Evolutionary conservation across 108 stramenopile genomes (phyloP), one percentile per base, ranked within the genome.

Genomic region (Fistulifera solaris): DNA sequence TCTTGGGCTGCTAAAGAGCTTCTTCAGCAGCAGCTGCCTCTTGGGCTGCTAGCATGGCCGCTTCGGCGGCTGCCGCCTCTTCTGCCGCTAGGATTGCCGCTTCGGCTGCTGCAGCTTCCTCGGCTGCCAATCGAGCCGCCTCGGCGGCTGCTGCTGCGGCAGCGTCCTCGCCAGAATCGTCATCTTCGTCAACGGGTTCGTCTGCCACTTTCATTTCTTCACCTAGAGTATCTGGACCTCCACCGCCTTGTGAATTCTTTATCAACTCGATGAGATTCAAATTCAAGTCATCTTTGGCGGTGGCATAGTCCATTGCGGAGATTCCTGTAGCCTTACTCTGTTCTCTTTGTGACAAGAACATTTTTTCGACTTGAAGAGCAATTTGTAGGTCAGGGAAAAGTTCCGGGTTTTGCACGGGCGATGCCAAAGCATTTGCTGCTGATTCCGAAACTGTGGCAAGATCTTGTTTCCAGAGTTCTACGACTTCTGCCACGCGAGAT

Each of bases 401-500:
- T 24, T 87, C 87, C 1, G 94, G 87, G 58, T 96, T 80, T 17
- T 78, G 58, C 2, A 58, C 58, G 13, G 98, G 98, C 40, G 76
- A 65, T 15, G 94, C 93, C 42, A 99, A 63, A 24, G 94, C 96
- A 25, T 84, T 70, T 27, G 95, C 94, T 11, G 96, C 95, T 2
- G 91, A 73, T 56, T 89, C 92, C 52, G 85, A 92, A 31, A 83
- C 70, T 38, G 72, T 66, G 21, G 76, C 59, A 31, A 99, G 73
- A 62, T 96, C 93, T 45, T 71, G 62, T 67, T 93, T 96, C 99
- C 99, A 99, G 15, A 96, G 55, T 11, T 70, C 75, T 1, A 98
- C 93, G 52, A 94, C 78, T 48, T 89, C 80, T 6, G 93, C 76
- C 54, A 97, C 78, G 24, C 82, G 70, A 4, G 94, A 95, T 13